These are phyloP conservation scores for Tetrahymena borealis DNA, from an alignment of 73 alveolate genomes.

Conservation along the genomic window DNA sequence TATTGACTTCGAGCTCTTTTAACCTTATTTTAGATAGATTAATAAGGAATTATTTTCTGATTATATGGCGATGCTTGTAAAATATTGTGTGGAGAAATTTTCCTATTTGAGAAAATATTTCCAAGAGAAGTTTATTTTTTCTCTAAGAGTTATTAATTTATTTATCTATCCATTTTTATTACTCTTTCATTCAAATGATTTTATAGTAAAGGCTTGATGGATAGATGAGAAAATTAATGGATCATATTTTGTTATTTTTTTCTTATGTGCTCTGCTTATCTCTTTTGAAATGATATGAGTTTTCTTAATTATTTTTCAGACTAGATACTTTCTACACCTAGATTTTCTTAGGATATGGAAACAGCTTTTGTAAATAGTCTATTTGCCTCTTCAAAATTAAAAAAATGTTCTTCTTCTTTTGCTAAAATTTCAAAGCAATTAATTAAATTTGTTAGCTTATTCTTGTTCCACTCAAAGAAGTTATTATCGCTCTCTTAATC, in stretches of 20 bases:
- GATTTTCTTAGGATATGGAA: not conserved
- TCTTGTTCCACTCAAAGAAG: not conserved
- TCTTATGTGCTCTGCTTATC: not conserved
- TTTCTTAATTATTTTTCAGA: not conserved
- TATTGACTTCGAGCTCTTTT: not conserved
- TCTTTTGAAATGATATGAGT: not conserved
- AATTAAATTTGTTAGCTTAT: not conserved
- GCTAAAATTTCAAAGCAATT: not conserved
- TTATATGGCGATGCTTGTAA: not conserved
- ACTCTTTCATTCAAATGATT: not conserved
- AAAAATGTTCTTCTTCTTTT: not conserved
- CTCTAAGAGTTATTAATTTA: not conserved
- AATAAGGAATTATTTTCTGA: not conserved
- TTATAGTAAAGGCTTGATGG: not conserved
- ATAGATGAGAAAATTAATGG: not conserved
- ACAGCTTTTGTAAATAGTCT: not conserved
- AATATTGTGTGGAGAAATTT: not conserved
- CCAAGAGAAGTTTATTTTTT: not conserved
- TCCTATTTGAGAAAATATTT: not conserved
- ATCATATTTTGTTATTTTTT: not conserved
- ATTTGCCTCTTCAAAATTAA: not conserved
- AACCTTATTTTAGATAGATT: not conserved
- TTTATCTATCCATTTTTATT: not conserved
- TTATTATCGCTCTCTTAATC: not conserved
- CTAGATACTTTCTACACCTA: not conserved